Conservation (phyloP, 2,329 filamentous ascomycete species). For the Ceratocystiopsis sp. region DNA sequence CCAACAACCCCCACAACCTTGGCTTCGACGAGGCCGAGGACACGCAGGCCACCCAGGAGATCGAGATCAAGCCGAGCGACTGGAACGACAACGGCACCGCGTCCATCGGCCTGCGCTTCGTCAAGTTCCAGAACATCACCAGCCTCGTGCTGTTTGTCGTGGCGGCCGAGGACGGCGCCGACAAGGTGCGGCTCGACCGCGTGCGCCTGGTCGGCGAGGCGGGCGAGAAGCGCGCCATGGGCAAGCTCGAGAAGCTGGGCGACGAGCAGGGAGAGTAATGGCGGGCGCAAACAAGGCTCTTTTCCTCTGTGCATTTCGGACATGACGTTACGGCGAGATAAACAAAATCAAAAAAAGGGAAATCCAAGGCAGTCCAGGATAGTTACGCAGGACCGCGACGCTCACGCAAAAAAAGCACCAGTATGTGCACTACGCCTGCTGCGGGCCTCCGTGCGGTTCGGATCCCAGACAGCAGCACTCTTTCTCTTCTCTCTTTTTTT, state of each 20-base stretch:
- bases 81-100: constrained; percentile 71
- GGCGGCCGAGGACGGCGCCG: constrained; percentile 65
- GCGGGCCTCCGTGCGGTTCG: constrained; percentile 7
- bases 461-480: constrained; percentile 1
- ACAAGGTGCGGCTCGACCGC: constrained; percentile 72
- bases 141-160: constrained; percentile 79
- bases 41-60: constrained; percentile 59
- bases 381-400: too few species aligned
- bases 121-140: constrained; percentile 92
- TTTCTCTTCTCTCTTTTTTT: neutral
- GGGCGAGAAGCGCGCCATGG: constrained; percentile 83
- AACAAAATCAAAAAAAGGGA: too few species aligned
- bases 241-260: constrained; percentile 87
- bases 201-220: constrained; percentile 71
- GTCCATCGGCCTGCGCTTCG: constrained; percentile 61
- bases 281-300: neutral
- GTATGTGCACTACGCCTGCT: constrained; percentile 1
- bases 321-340: too few species aligned
- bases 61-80: constrained; percentile 56
- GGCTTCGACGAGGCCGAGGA: constrained; percentile 93
- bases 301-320: neutral
- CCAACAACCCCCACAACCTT: constrained; percentile 75
- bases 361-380: too few species aligned
- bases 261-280: constrained; percentile 47
- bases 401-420: neutral